Base-by-base conservation (phyloP, 225 moss, liverwort and hornwort species). In the Neckera pumila region DNA sequence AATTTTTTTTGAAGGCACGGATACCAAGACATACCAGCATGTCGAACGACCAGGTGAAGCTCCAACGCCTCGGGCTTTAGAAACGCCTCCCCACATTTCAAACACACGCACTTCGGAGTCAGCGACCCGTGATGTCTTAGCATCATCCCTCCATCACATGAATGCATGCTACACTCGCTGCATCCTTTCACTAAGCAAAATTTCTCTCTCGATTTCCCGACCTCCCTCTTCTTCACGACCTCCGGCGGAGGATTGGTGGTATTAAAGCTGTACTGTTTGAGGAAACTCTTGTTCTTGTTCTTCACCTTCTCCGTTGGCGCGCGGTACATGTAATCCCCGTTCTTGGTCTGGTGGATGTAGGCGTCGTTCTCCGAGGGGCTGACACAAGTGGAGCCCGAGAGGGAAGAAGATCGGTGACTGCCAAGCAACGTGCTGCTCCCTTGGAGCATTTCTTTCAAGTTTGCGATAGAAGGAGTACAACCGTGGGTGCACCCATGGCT, bases 31-130 rank as follows among this genome's bases (percentile, higher is more conserved):
- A 57, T 85, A 98, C 97, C 97, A 31, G 98, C 96, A 73, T 98
- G 98, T 58, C 94, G 98, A 23, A 96, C 92, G 49, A 98, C 93
- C 54, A 93, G 96, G 57, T 98, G 98, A 16, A 94, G 92, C 93
- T 96, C 98, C 7, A 98, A 80, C 64, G 96, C 95, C 76, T 98
- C 98, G 43, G 96, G 89, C 88, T 95, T 96, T 72, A 92, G 88
- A 88, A 98, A 98, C 17, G 93, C 89, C 86, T 96, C 96, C 59
- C 98, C 98, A 57, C 98, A 98, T 82, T 98, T 96, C 25, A 89
- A 89, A 57, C 98, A 98, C 15, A 94, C 93, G 8, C 90, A 94
- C 85, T 93, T 96, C 17, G 98, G 97, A 13, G 95, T 91, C 14
- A 90, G 88, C 45, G 95, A 95, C 34, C 95, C 94, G 25, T 93